Base-by-base conservation (phyloP, 108 stramenopile genomes). In the Nannochloropsis salina region DNA sequence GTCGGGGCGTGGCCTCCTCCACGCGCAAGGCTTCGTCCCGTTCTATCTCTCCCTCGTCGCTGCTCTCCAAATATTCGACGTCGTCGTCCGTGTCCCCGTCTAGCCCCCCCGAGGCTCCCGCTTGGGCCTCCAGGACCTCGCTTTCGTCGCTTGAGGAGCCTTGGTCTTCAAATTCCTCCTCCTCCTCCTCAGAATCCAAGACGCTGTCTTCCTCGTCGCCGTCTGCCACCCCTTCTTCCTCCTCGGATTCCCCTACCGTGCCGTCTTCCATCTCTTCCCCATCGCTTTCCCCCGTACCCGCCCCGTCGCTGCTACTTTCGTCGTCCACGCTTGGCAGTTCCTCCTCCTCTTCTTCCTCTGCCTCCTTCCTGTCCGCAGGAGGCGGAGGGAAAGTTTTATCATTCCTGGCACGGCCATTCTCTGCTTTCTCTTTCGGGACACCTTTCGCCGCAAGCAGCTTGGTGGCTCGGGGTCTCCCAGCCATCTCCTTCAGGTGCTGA, bases 251-350 rank as follows among this genome's bases (percentile, higher is more conserved):
- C 61, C 61, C 61, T 74, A 31, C 31, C 31, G 31, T 31, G 42
- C 92, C 91, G 90, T 95, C 95, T 8, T 81, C 90, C 51, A 92
- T 93, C 22, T 91, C 93, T 80, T 87, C 89, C 8, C 94, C 95
- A 31, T 31, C 31, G 31, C 31, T 31, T 45, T 94, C 85, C 86
- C 95, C 95, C 47, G 10, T n/a, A 15, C 61, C n/a, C 61, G 20
- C 61, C n/a, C 8, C 61, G n/a, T n/a, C n/a, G 61, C 61, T 74
- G n/a, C 61, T 74, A n/a, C 61, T 74, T 15, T 74, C 61, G 6
- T n/a, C 61, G n/a, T 74, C 61, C 61, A 74, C 61, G 61, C 61
- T 74, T 3, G 61, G 61, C 6, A 74, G 61, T 3, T 74, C 61
- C 3, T 74, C 61, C 5, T 74, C 61, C 20, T 74, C 61, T n/a